phyloP scores from a whole-genome alignment of 208 protist species.

The Trypanosomatidae sp. region DNA sequence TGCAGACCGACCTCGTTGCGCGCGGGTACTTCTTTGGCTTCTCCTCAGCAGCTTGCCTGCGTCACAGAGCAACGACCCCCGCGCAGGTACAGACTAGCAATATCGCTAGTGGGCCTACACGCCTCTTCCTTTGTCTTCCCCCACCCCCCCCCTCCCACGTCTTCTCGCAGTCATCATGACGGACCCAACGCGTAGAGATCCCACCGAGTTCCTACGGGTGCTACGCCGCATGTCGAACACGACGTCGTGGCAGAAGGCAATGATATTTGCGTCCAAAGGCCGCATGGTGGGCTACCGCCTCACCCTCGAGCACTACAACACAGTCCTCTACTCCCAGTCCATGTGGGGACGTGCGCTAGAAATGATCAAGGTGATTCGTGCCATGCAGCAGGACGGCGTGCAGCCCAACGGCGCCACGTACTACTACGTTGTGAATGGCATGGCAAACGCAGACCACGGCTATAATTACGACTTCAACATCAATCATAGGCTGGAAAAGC shows the following conservation, averaged over 20 bases:
- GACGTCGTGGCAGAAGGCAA: conserved; percentile 90
- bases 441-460: conserved; percentile 92
- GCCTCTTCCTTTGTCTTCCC: conserved; percentile 8
- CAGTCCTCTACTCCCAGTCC: conserved; percentile 87
- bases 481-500: conserved; percentile 81
- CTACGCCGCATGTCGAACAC: conserved; percentile 87
- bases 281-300: conserved; percentile 92
- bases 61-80: background rate
- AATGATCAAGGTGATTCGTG: conserved; percentile 84
- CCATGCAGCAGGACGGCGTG: conserved; percentile 88
- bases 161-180: conserved; percentile 51
- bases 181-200: conserved; percentile 87
- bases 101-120: background rate
- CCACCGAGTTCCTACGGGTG: conserved; percentile 91
- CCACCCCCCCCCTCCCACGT: background rate
- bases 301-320: conserved; percentile 91
- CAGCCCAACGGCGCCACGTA: conserved; percentile 89
- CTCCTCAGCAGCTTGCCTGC: background rate
- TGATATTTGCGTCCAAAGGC: conserved; percentile 89
- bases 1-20: background rate
- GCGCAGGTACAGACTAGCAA: background rate
- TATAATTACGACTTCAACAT: conserved; percentile 93
- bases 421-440: conserved; percentile 93
- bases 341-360: conserved; percentile 89
- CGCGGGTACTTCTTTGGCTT: background rate